Conservation (phyloP, 202 grass and related monocot genomes). For the Musa balbisiana region DNA sequence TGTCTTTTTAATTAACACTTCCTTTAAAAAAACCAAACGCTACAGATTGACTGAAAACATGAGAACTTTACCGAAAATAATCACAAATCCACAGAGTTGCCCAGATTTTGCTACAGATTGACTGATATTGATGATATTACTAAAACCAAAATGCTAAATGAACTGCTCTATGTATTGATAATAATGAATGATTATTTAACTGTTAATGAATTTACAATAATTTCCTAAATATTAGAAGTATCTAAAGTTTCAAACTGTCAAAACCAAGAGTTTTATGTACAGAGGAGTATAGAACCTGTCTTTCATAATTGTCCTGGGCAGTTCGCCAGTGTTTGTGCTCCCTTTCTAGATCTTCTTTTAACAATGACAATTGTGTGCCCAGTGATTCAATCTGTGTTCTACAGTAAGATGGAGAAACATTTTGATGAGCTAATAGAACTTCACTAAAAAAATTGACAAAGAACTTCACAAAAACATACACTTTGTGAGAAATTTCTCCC, state of each 20-base stretch:
- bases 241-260: background rate
- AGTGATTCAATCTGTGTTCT: constrained; percentile 52
- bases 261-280: background rate
- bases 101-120: too few species aligned
- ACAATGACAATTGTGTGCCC: constrained; percentile 51
- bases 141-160: too few species aligned
- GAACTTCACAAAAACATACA: constrained; percentile 39
- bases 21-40: too few species aligned
- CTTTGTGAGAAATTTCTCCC: constrained; percentile 59
- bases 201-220: too few species aligned
- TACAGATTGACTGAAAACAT: too few species aligned
- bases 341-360: constrained; percentile 68
- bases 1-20: too few species aligned
- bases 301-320: constrained; percentile 82
- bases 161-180: too few species aligned
- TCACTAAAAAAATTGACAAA: background rate
- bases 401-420: constrained; percentile 21
- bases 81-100: too few species aligned
- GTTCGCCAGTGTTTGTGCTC: constrained; percentile 75
- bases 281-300: constrained; percentile 43
- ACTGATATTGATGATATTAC: too few species aligned
- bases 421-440: constrained; percentile 12
- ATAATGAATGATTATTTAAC: too few species aligned
- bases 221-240: too few species aligned
- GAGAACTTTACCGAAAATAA: too few species aligned